Percentiles rank a stretch among this genome's conserved stretches.
Conservation (phyloP, 139 green algal genomes). For the Pseudopediastrum boryanum region DNA sequence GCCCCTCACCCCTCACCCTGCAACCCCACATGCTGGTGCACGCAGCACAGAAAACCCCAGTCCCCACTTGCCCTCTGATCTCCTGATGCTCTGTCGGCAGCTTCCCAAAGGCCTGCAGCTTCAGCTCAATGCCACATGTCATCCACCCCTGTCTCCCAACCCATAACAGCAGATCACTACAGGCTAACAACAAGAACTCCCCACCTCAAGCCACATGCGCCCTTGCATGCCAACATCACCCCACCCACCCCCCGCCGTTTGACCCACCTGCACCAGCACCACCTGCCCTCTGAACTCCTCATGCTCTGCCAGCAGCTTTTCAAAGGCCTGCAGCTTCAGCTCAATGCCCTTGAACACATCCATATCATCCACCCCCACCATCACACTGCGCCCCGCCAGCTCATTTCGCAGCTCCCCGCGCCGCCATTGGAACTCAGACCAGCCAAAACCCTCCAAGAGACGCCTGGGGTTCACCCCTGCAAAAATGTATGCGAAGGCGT, state of each 20-base stretch:
- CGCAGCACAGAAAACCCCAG: too few species aligned
- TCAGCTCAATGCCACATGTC: slow-evolving; percentile 88
- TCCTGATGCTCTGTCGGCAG: slow-evolving; percentile 89
- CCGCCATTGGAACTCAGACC: slow-evolving; percentile 91
- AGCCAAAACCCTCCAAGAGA: slow-evolving; percentile 81
- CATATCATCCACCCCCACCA: slow-evolving; percentile 96
- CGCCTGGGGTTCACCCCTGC: slow-evolving; percentile 86
- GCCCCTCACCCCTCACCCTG: too few species aligned
- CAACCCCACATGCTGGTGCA: too few species aligned
- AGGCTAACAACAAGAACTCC: too few species aligned
- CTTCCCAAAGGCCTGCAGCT: slow-evolving; percentile 61
- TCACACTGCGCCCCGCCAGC: slow-evolving; percentile 55
- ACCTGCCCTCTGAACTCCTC: slow-evolving; percentile 76
- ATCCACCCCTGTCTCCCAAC: too few species aligned
- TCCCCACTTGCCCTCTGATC: slow-evolving; percentile 68
- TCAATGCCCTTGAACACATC: slow-evolving; percentile 95
- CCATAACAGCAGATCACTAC: too few species aligned
- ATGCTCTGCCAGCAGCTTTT: slow-evolving; percentile 89
- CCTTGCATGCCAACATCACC: too few species aligned
- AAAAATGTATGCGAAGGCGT: too few species aligned
- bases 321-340: slow-evolving; percentile 65
- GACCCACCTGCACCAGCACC: slow-evolving; percentile 86
- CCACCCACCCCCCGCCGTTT: neutral
- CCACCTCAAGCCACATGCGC: too few species aligned
- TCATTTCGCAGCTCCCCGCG: slow-evolving; percentile 86